Base-by-base conservation (phyloP, 257 asterid species). In the Petunia axillaris region DNA sequence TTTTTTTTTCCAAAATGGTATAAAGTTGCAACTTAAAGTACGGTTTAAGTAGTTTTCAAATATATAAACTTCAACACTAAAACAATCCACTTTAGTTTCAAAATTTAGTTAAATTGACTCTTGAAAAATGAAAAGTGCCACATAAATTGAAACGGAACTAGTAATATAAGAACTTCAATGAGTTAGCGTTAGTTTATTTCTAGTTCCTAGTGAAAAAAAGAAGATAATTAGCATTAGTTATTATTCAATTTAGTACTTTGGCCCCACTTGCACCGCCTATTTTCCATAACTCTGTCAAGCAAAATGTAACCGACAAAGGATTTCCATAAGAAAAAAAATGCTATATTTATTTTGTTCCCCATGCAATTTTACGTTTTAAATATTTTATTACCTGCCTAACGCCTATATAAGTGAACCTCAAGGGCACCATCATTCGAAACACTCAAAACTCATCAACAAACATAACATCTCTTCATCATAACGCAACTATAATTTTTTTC, bases 321-420 rank as follows among this genome's bases (percentile, higher is more conserved):
- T 25, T 25, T 25, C 25, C 25, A 25, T 25, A 25, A 25, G 25
- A 25, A 25, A 25, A 25, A 25, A 25, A 25, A 25, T 25, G 53
- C 1, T 9, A 52, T 52, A 2, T 15, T 37, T 10, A 41, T 67
- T 67, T n/a, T 35, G 39, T 70, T 44, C 16, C 58, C 76, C 55
- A 44, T 44, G 76, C 76, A 43, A 68, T 68, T 67, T 35, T 58
- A 15, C 0, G 14, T n/a, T 41, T 67, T 67, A 0, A 1, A 66
- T 39, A 40, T 40, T 68, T 70, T 25, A 70, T 10, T 3, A 48
- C 50, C 9, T 70, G 5, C 41, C 59, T 25, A 0, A 2, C 37
- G 58, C 59, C 58, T 71, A 46, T 71, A 70, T 70, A 70, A 70
- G 48, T 38, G 41, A 11, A 39, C 35, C 58, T 64, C 73, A 13